A percentile compares a stretch with the other conserved stretches of the same genome.
Evolutionary conservation across 148 eudicot genomes (phyloP).

Genomic region (Dysphania ambrosioides): DNA sequence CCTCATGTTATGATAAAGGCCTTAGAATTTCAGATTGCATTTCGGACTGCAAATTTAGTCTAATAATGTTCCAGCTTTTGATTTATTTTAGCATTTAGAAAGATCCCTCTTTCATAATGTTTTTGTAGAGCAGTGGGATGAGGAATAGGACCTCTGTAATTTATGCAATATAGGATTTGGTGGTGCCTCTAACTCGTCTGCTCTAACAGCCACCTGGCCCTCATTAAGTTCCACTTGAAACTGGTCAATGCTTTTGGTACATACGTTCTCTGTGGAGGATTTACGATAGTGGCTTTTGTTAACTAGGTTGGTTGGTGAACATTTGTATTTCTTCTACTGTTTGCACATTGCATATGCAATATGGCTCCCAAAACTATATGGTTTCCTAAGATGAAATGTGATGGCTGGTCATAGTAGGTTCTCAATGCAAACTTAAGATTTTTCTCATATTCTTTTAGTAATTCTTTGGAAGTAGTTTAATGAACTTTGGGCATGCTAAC

Average conservation of each 20-base stretch:
- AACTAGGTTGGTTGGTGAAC: neutral
- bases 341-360: neutral
- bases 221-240: neutral
- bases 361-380: neutral
- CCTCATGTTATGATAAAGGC: constrained; percentile 6
- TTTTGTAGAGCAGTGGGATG: neutral
- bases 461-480: neutral
- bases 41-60: neutral
- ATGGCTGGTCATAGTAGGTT: neutral
- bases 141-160: neutral
- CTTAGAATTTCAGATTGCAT: neutral
- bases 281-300: neutral
- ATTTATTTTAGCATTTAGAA: neutral
- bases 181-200: neutral
- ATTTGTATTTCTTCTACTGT: neutral
- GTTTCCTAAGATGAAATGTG: neutral
- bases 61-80: neutral
- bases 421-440: neutral
- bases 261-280: neutral
- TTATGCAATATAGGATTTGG: neutral
- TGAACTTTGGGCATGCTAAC: constrained; percentile 10
- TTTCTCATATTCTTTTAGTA: neutral
- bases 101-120: neutral
- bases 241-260: neutral
- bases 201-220: no score